A percentile compares a stretch with the other conserved stretches of the same genome.
These are phyloP conservation scores for Spongiforma sp. DNA, from an alignment of 1,284 basidiomycete species.

Conservation along the genomic window DNA sequence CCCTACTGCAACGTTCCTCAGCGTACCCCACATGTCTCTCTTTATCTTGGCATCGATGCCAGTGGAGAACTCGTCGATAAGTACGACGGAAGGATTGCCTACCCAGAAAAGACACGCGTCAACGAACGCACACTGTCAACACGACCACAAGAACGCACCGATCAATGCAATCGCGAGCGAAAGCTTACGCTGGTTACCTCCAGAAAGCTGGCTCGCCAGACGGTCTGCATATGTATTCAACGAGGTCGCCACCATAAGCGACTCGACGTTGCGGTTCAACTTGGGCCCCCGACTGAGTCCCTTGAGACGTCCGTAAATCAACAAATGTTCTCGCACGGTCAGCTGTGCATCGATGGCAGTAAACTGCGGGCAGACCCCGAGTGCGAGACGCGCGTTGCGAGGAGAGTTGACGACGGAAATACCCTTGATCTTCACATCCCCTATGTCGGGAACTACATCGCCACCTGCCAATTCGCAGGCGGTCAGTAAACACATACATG, in stretches of 20 bases:
- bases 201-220: constrained; percentile 74
- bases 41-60: constrained; percentile 87
- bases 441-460: constrained; percentile 62
- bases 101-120: background rate
- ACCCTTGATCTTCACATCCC: constrained; percentile 70
- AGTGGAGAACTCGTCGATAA: constrained; percentile 86
- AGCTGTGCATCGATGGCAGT: constrained; percentile 81
- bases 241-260: constrained; percentile 64
- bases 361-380: constrained; percentile 85
- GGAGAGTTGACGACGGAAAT: constrained; percentile 67
- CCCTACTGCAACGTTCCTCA: constrained; percentile 65
- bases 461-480: constrained; percentile 48
- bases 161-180: constrained; percentile 81
- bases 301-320: constrained; percentile 71
- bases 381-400: constrained; percentile 62
- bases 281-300: constrained; percentile 59
- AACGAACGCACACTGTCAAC: background rate
- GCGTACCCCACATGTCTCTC: constrained; percentile 80
- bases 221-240: constrained; percentile 68
- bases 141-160: constrained; percentile 45
- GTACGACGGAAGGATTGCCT: constrained; percentile 78
- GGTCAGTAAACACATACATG: background rate
- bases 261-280: constrained; percentile 58
- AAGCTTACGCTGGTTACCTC: constrained; percentile 83
- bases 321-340: constrained; percentile 77